These are phyloP conservation scores for Chlamydomonas eustigma DNA, from an alignment of 139 green algal genomes.

Conservation along the genomic window DNA sequence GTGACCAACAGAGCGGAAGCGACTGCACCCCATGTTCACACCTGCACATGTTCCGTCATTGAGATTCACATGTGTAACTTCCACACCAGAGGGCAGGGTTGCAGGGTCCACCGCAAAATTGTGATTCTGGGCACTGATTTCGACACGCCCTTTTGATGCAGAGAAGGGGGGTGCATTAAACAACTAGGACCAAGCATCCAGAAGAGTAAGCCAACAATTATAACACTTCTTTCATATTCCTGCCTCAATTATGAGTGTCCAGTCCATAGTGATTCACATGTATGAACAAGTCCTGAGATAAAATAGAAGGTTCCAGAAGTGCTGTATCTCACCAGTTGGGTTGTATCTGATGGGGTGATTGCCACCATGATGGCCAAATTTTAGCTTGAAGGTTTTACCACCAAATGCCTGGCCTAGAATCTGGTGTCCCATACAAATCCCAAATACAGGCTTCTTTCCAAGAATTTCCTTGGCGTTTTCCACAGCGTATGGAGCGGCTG, in stretches of 20 bases:
- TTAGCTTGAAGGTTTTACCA: constrained; percentile 97
- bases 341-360: constrained; percentile 95
- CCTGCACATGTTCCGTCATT: constrained; percentile 98
- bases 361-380: constrained; percentile 98
- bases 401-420: constrained; percentile 96
- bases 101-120: constrained; percentile 97
- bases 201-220: too few relatives aligned
- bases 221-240: too few relatives aligned
- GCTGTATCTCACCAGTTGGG: constrained; percentile 43
- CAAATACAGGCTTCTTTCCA: constrained; percentile 95
- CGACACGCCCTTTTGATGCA: constrained; percentile 66
- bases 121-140: constrained; percentile 96
- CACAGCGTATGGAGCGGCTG: constrained; percentile 94
- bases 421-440: constrained; percentile 99
- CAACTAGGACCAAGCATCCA: too few relatives aligned
- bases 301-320: too few relatives aligned
- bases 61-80: constrained; percentile 97
- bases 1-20: too few relatives aligned
- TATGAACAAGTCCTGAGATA: too few relatives aligned
- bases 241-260: too few relatives aligned
- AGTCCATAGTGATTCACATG: too few relatives aligned
- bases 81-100: constrained; percentile 78
- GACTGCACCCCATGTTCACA: too few relatives aligned
- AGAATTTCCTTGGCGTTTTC: constrained; percentile 88
- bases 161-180: neutral